Evolutionary conservation across 345 rosid genomes (phyloP).

Genomic region (Hibiscus tridactylites): DNA sequence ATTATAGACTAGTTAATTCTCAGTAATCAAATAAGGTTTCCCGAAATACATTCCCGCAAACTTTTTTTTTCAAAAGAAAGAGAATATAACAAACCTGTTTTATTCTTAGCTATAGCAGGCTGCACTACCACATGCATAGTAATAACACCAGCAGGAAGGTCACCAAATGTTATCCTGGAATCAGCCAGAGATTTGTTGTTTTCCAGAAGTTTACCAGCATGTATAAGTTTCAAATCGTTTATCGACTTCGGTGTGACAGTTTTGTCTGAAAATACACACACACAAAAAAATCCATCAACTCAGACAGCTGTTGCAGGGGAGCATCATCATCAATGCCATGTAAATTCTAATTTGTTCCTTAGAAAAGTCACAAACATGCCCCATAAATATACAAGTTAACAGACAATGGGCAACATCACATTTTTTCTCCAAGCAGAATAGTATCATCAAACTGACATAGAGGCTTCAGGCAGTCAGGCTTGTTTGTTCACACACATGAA

Average conservation of each 20-base stretch:
- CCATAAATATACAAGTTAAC: background rate
- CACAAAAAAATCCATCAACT: slow-evolving; percentile 6
- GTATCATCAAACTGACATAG: too few species aligned
- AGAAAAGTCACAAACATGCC: background rate
- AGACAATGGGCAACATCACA: background rate
- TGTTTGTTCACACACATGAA: background rate
- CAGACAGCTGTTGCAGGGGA: background rate
- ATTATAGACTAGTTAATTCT: background rate
- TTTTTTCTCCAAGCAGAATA: too few species aligned
- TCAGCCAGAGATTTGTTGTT: slow-evolving; percentile 32
- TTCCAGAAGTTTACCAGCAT: slow-evolving; percentile 38
- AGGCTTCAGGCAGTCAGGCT: too few species aligned
- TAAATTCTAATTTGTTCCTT: background rate
- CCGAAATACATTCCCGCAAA: background rate
- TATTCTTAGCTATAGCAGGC: slow-evolving; percentile 24
- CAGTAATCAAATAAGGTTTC: background rate
- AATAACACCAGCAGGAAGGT: slow-evolving; percentile 25
- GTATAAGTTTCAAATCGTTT: slow-evolving; percentile 34
- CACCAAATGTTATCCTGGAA: slow-evolving; percentile 23
- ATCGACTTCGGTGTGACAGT: slow-evolving; percentile 25
- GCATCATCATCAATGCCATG: background rate
- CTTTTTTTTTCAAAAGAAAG: background rate
- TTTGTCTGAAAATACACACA: slow-evolving; percentile 19
- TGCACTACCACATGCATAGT: slow-evolving; percentile 37
- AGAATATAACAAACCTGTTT: slow-evolving; percentile 23